A percentile compares a stretch with the other conserved stretches of the same genome.
phyloP scores from a whole-genome alignment of 306 rosid genomes.

The Glycine tomentella region DNA sequence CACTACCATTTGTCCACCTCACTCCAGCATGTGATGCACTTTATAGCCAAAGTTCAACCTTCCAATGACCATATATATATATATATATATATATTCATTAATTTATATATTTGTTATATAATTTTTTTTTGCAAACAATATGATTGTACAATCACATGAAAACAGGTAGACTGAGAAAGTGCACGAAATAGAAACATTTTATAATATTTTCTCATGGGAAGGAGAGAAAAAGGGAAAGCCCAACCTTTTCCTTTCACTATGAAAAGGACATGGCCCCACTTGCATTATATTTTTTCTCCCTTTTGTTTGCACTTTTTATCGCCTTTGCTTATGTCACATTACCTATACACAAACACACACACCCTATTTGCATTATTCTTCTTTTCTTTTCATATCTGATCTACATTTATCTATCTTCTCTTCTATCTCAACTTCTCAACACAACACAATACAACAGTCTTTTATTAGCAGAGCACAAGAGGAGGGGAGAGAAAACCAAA shows the following conservation, averaged over 20 bases:
- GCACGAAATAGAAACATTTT: background rate
- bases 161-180: constrained; percentile 15
- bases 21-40: constrained; percentile 48
- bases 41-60: constrained; percentile 43
- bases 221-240: constrained; percentile 51
- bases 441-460: background rate
- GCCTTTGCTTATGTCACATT: constrained; percentile 62
- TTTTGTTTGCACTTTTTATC: constrained; percentile 65
- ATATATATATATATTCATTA: too few species aligned
- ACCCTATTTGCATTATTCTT: constrained; percentile 49
- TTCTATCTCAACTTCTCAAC: background rate
- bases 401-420: constrained; percentile 39
- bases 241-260: constrained; percentile 54
- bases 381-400: constrained; percentile 51
- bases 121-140: background rate
- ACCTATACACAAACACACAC: background rate
- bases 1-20: constrained; percentile 49
- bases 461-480: background rate
- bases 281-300: constrained; percentile 42
- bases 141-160: background rate
- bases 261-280: constrained; percentile 70
- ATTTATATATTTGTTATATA: background rate
- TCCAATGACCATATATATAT: constrained; percentile 4
- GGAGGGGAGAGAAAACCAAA: background rate
- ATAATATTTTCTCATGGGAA: constrained; percentile 26